Conservation (phyloP, 768 basidiomycete genomes). For the Russula earlei region DNA sequence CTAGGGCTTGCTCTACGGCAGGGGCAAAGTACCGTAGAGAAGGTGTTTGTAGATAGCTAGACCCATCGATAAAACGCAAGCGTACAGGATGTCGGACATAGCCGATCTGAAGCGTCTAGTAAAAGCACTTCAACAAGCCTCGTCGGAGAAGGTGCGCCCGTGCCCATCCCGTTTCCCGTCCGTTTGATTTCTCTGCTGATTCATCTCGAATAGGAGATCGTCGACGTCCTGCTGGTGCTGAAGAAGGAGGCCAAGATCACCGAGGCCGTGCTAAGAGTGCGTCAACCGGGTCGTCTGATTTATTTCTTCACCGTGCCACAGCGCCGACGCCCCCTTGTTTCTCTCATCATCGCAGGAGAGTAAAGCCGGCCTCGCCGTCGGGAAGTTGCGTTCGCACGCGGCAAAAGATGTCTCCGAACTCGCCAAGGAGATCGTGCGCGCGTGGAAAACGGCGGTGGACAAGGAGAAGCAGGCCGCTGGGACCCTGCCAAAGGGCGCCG, state of each 20-base stretch:
- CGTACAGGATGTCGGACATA: conserved; percentile 16
- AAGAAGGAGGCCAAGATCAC: conserved; percentile 62
- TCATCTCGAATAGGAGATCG: conserved; percentile 41
- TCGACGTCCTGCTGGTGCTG: conserved; percentile 48
- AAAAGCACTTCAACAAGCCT: conserved; percentile 19
- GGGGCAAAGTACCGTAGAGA: conserved; percentile 12
- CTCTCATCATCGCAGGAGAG: conserved; percentile 54
- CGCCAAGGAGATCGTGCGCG: conserved; percentile 85
- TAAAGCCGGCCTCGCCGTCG: conserved; percentile 85
- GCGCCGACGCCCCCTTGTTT: not conserved
- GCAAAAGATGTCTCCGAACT: conserved; percentile 67
- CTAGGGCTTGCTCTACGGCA: conserved; percentile 1
- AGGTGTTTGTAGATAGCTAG: conserved; percentile 18
- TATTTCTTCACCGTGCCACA: not conserved
- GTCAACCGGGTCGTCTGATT: conserved; percentile 30
- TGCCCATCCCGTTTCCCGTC: not conserved
- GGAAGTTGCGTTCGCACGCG: conserved; percentile 71
- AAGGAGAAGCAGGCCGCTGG: conserved; percentile 42
- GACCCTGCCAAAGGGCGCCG: conserved; percentile 15
- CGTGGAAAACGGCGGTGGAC: conserved; percentile 86
- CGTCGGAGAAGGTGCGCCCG: conserved; percentile 12
- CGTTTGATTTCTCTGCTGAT: conserved; percentile 26
- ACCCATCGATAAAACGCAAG: not conserved
- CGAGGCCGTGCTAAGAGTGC: conserved; percentile 64
- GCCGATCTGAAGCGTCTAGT: conserved; percentile 20